phyloP scores from a whole-genome alignment of 371 early-diverging fungal genomes.

The Mucor mucedo region DNA sequence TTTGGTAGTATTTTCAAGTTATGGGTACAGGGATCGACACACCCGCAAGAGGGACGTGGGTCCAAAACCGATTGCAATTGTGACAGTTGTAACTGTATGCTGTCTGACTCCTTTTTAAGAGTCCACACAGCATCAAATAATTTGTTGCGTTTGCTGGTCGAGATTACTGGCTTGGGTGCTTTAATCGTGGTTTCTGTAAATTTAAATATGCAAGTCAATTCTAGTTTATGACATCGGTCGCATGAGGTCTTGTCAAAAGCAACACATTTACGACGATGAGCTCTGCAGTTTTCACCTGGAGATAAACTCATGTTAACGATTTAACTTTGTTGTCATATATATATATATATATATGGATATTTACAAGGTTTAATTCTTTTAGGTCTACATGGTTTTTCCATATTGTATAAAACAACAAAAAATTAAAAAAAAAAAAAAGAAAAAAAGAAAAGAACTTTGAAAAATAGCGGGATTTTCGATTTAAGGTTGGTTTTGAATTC shows the following conservation, averaged over 20 bases:
- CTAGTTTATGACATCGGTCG: slow-evolving; percentile 27
- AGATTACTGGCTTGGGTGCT: slow-evolving; percentile 1
- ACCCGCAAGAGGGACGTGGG: background rate
- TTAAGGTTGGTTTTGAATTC: no score
- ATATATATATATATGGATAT: background rate
- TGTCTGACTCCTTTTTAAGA: slow-evolving; percentile 7
- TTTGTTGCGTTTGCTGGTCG: slow-evolving; percentile 14
- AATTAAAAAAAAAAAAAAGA: background rate
- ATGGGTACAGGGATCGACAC: background rate
- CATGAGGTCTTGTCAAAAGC: slow-evolving; percentile 7
- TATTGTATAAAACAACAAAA: background rate
- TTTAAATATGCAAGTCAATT: slow-evolving; percentile 29
- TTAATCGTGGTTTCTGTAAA: slow-evolving; percentile 15
- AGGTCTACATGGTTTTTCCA: slow-evolving; percentile 5
- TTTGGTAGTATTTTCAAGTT: background rate
- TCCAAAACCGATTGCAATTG: background rate
- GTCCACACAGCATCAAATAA: slow-evolving; percentile 12
- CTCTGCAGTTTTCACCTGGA: slow-evolving; percentile 27
- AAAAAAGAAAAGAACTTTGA: background rate
- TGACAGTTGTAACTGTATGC: slow-evolving; percentile 14
- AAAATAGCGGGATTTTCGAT: no score
- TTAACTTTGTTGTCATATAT: background rate
- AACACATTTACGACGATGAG: slow-evolving; percentile 24
- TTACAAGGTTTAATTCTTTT: slow-evolving; percentile 28
- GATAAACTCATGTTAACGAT: background rate